phyloP scores from a whole-genome alignment of 1,139 yeast species.

The Candida smagusa region DNA sequence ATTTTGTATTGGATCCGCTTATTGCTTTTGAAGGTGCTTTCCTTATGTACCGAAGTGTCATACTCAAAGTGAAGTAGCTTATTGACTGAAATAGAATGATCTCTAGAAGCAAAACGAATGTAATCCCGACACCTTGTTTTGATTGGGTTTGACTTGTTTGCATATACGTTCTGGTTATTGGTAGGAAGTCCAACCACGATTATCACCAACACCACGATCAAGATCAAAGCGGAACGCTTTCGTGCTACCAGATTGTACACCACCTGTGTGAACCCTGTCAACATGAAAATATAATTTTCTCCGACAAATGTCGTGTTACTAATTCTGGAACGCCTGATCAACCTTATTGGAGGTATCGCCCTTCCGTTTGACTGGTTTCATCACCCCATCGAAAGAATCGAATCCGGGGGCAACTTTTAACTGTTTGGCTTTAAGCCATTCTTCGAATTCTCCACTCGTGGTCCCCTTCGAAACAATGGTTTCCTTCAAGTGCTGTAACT shows the following conservation, averaged over 20 bases:
- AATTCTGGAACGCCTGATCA: conserved; percentile 1
- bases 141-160: background rate
- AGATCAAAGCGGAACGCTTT: no score
- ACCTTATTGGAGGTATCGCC: background rate
- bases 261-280: no score
- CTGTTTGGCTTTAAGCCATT: conserved; percentile 37
- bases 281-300: no score
- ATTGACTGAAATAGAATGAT: conserved; percentile 17
- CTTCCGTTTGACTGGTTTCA: conserved; percentile 28
- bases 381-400: conserved; percentile 26
- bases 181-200: no score
- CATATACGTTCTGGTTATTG: no score
- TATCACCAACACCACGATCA: no score
- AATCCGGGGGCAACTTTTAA: conserved; percentile 44
- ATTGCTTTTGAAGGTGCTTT: conserved; percentile 25
- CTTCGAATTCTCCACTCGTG: conserved; percentile 18
- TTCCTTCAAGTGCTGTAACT: conserved; percentile 19
- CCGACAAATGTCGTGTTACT: background rate
- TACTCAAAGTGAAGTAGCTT: conserved; percentile 13
- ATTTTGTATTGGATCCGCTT: conserved; percentile 5
- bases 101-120: conserved; percentile 4
- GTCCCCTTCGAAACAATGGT: conserved; percentile 3
- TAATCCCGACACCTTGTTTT: conserved; percentile 13
- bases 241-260: no score
- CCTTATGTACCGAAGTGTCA: conserved; percentile 23